Conservation (phyloP, 192 early-diverging fungal species). For the Haplosporangium gracile region DNA sequence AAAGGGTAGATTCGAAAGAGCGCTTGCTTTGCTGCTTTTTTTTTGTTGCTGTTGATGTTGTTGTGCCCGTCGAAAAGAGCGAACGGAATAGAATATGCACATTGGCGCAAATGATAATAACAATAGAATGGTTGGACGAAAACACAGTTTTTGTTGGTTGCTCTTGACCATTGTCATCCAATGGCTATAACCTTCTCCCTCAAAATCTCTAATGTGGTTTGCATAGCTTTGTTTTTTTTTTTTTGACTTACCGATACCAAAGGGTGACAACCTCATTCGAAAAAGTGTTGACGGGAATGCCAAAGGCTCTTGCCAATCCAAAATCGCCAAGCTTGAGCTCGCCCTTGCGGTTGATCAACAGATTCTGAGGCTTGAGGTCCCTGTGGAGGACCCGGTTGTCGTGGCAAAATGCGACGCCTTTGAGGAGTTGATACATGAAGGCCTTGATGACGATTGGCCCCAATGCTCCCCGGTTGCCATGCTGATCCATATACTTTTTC, state of each 20-base stretch:
- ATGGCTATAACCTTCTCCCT: too few relatives aligned
- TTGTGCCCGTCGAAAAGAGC: neutral
- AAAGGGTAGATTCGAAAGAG: neutral
- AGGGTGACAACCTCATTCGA: constrained; percentile 99
- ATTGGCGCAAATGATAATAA: neutral
- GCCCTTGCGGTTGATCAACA: constrained; percentile 83
- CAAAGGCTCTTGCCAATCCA: constrained; percentile 86
- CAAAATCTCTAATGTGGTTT: too few relatives aligned
- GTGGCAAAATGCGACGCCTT: constrained; percentile 88
- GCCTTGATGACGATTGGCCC: constrained; percentile 76
- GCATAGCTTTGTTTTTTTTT: neutral
- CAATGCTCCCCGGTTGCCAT: constrained; percentile 76
- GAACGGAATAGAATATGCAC: constrained; percentile 5
- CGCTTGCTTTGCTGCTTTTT: neutral
- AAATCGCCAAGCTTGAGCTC: constrained; percentile 90
- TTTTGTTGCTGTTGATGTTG: neutral
- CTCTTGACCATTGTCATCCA: neutral
- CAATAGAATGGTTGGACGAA: neutral
- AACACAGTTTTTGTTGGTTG: neutral
- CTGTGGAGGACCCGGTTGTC: constrained; percentile 87
- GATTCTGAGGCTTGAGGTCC: constrained; percentile 89
- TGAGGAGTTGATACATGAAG: constrained; percentile 87
- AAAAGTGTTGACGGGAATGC: constrained; percentile 93
- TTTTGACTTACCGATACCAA: constrained; percentile 83
- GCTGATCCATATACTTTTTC: constrained; percentile 88